phyloP scores from a whole-genome alignment of 2,329 filamentous ascomycete species.

The Dichotomopilus funicola region DNA sequence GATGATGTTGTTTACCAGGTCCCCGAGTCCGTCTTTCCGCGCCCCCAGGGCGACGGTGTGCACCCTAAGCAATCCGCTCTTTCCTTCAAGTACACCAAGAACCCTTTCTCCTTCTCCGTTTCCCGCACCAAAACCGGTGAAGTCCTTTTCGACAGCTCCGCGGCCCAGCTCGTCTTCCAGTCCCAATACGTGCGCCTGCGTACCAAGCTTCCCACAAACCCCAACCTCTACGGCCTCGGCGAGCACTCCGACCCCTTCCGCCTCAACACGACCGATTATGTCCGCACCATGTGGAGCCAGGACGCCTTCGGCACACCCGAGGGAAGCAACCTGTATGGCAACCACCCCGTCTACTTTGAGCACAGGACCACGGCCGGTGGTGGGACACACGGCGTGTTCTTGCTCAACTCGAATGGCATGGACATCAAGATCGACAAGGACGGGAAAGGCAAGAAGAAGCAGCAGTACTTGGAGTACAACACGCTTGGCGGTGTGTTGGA shows the following conservation, averaged over 20 bases:
- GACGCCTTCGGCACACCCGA: constrained; percentile 58
- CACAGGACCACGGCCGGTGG: constrained; percentile 43
- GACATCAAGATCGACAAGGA: constrained; percentile 65
- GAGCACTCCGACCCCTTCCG: constrained; percentile 68
- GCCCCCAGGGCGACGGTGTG: constrained; percentile 38
- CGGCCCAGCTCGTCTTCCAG: constrained; percentile 63
- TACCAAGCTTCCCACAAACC: constrained; percentile 60
- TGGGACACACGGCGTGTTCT: constrained; percentile 58
- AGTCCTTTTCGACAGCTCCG: constrained; percentile 64
- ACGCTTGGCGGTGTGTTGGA: constrained; percentile 70
- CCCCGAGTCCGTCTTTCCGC: constrained; percentile 60
- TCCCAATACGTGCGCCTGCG: constrained; percentile 69
- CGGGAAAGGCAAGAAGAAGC: constrained; percentile 37
- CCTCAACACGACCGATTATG: constrained; percentile 62
- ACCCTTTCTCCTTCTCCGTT: constrained; percentile 38
- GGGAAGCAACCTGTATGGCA: constrained; percentile 63
- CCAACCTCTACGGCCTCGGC: constrained; percentile 71
- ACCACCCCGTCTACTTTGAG: constrained; percentile 70
- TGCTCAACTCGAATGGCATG: constrained; percentile 70
- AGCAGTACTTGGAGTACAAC: constrained; percentile 73
- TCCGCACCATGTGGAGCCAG: constrained; percentile 62
- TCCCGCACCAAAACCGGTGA: constrained; percentile 37
- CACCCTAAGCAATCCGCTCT: constrained; percentile 37
- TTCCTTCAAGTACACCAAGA: constrained; percentile 36
- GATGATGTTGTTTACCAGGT: constrained; percentile 69